These are phyloP conservation scores for Sphagnum tenellum DNA, from an alignment of 225 moss, liverwort and hornwort species.

Conservation along the genomic window DNA sequence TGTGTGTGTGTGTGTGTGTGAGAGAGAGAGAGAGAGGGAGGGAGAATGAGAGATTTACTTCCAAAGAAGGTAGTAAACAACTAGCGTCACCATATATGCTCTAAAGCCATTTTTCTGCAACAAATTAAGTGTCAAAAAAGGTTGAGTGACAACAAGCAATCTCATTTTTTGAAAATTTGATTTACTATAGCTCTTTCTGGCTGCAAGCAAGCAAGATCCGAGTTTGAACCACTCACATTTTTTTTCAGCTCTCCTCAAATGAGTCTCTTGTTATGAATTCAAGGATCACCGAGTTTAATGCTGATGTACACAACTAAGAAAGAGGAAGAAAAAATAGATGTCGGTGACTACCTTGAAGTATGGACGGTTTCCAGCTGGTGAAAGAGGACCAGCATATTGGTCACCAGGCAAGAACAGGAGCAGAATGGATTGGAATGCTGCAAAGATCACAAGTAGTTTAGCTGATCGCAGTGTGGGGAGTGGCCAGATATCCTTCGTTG, in stretches of 20 bases:
- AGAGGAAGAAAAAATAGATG: too few relatives aligned
- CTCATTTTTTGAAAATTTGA: too few relatives aligned
- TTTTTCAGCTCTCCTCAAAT: too few relatives aligned
- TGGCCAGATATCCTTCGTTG: constrained; percentile 33
- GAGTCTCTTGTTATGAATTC: too few relatives aligned
- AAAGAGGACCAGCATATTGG: constrained; percentile 48
- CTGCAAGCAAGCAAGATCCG: too few relatives aligned
- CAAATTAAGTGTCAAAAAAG: too few relatives aligned
- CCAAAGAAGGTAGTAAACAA: constrained; percentile 53
- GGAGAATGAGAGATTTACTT: constrained; percentile 19
- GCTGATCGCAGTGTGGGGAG: constrained; percentile 30
- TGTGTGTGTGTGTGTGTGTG: too few relatives aligned
- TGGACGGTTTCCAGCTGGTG: constrained; percentile 64
- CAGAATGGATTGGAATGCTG: constrained; percentile 44
- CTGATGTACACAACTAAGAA: too few relatives aligned
- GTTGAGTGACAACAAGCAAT: too few relatives aligned
- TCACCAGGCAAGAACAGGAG: constrained; percentile 39
- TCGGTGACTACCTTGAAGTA: constrained; percentile 33
- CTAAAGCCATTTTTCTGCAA: constrained; percentile 66
- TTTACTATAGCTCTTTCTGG: too few relatives aligned
- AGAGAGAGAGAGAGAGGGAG: background rate
- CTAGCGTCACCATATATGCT: constrained; percentile 52
- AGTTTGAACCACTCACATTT: too few relatives aligned
- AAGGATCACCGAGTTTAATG: too few relatives aligned
- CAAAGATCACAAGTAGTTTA: constrained; percentile 33